Percentiles rank a stretch among this genome's conserved stretches.
Evolutionary conservation across 2,329 filamentous ascomycete species (phyloP).

Genomic region (Apiospora saccharicola): DNA sequence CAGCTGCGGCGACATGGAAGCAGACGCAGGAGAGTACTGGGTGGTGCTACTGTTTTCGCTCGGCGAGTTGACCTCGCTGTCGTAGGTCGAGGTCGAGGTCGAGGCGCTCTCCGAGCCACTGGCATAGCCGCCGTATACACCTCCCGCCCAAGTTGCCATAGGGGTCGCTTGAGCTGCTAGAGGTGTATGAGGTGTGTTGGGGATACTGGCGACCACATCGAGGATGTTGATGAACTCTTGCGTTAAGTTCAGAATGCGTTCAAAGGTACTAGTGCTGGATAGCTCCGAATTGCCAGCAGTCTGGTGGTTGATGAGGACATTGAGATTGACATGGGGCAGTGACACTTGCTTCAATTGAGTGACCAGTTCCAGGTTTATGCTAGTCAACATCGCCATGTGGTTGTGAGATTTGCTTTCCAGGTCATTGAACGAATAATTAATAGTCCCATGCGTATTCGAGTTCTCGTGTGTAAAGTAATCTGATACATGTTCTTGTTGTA

Average conservation of each 20-base stretch:
- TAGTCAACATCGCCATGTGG: slow-evolving; percentile 2
- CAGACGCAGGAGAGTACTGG: background rate
- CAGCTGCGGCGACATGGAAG: background rate
- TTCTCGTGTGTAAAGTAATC: background rate
- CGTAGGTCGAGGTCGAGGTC: background rate
- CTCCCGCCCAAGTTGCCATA: background rate
- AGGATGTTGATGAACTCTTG: slow-evolving; percentile 8
- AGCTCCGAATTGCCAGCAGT: background rate
- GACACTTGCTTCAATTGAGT: slow-evolving; percentile 7
- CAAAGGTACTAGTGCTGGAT: background rate
- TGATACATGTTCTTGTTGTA: background rate
- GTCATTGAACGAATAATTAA: background rate
- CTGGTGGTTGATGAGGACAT: background rate
- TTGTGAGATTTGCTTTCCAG: background rate
- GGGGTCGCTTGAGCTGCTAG: background rate
- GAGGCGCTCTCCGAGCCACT: background rate
- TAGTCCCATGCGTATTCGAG: background rate
- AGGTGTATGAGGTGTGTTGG: background rate
- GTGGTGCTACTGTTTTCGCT: background rate
- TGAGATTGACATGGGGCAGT: background rate
- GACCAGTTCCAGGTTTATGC: background rate
- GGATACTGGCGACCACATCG: background rate
- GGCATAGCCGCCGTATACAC: background rate
- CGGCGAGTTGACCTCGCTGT: slow-evolving; percentile 9
- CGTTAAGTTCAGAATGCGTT: slow-evolving; percentile 7